Conservation (phyloP, 495 filamentous ascomycete genomes). For the Penicillium turbatum region DNA sequence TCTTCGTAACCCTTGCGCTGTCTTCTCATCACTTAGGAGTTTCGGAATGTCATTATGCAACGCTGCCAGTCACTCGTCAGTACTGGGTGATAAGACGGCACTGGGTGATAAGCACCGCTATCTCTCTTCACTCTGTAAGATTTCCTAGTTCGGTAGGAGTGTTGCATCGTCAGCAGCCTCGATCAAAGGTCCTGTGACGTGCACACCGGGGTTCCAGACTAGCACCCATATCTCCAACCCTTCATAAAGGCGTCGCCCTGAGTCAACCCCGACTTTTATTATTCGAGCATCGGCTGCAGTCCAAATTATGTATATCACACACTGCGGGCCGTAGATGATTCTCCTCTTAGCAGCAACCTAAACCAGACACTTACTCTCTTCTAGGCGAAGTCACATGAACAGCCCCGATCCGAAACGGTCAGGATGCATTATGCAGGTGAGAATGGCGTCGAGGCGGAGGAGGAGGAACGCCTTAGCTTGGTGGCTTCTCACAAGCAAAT, state of each 20-base stretch:
- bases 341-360: background rate
- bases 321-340: background rate
- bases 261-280: background rate
- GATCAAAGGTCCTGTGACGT: background rate
- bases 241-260: background rate
- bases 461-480: background rate
- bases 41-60: background rate
- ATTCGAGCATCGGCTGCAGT: background rate
- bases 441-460: conserved; percentile 2
- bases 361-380: background rate
- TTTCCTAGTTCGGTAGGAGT: background rate
- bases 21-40: background rate
- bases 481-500: background rate
- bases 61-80: background rate
- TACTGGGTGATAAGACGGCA: background rate
- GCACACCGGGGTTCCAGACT: background rate
- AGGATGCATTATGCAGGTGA: conserved; percentile 10
- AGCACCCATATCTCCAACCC: background rate
- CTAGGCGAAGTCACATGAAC: conserved; percentile 13
- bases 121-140: background rate
- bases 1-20: background rate
- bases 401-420: conserved; percentile 13
- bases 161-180: background rate
- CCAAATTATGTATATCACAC: background rate
- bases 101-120: background rate